Base-by-base conservation (phyloP, 352 stramenopile species). In the Albugo laibachii region DNA sequence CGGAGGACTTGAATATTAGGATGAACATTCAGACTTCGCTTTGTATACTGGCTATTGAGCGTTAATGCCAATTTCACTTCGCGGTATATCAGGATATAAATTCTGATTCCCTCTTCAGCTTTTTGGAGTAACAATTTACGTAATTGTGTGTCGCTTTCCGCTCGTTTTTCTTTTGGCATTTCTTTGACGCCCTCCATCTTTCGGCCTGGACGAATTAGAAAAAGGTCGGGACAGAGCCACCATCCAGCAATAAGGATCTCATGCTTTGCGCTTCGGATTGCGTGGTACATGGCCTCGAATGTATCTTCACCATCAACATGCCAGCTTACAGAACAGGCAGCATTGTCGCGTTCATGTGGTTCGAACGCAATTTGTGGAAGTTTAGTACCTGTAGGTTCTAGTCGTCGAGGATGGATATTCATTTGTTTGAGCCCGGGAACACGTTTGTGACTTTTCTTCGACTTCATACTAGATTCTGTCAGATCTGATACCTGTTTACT, bases 61-160 rank as follows among this genome's bases (percentile, higher is more conserved):
- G 79, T 86, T 37, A 94, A 61, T n/a, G 77, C 75, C 27, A 91
- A 53, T 48, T 88, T 84, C 21, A 93, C 76, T 57, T 95, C 83
- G 16, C 80, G 72, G 58, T 95, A 95, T 41, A 95, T 85, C 5
- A 95, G 61, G 42, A 95, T 79, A 41, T 93, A 87, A 21, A 95
- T 85, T 49, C 85, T 81, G 24, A 95, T 69, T 8, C 79, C 79
- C 37, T 71, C 64, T 42, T 88, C 60, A 0, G 80, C 80, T 53
- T 86, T 88, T 39, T 69, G 57, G 52, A 86, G 66, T 48, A 92
- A 47, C 35, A 92, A 49, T n/a, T 83, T 76, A 0, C 75, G 71
- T 19, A 89, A 50, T 48, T 82, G 71, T 0, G 73, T 80, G 44
- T 82, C 72, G 36, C 85, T 89, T 31, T 31, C 24, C 13, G 52